These are phyloP conservation scores for Solanum hybrid DNA, from an alignment of 305 asterid genomes.

Conservation along the genomic window DNA sequence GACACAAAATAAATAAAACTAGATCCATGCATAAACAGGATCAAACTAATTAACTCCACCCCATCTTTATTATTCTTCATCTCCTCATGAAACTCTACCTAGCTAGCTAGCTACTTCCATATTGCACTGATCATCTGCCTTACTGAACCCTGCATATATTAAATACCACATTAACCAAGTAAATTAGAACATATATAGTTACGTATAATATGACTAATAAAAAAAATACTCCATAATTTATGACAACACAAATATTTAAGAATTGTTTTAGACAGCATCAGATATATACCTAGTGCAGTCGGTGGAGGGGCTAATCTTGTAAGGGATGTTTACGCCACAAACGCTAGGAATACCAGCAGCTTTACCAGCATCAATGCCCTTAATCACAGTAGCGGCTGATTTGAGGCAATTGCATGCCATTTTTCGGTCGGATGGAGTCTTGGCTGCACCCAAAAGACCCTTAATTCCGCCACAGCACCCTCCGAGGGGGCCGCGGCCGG, in stretches of 20 bases:
- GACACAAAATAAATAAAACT: not conserved
- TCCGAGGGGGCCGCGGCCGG: not conserved
- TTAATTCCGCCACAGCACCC: not conserved
- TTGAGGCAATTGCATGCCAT: constrained; percentile 8
- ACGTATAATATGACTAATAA: not conserved
- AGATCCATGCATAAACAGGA: not conserved
- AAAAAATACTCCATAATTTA: not conserved
- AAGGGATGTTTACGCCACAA: not conserved
- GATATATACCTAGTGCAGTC: not conserved
- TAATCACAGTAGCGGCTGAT: constrained; percentile 3
- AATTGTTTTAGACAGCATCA: not conserved
- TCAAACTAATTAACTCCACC: not conserved
- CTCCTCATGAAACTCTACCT: not conserved
- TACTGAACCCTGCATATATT: not conserved
- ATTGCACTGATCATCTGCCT: not conserved
- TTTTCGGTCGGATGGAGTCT: not conserved
- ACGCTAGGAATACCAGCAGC: not conserved
- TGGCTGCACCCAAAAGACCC: not conserved
- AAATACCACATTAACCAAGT: not conserved
- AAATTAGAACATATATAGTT: not conserved
- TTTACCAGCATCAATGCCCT: not conserved
- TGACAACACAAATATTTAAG: not conserved
- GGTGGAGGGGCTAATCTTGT: not conserved
- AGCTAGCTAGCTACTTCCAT: not conserved
- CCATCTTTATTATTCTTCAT: not conserved